Evolutionary conservation across 306 rosid species (phyloP).

Genomic region (Cyamopsis tetragonoloba): DNA sequence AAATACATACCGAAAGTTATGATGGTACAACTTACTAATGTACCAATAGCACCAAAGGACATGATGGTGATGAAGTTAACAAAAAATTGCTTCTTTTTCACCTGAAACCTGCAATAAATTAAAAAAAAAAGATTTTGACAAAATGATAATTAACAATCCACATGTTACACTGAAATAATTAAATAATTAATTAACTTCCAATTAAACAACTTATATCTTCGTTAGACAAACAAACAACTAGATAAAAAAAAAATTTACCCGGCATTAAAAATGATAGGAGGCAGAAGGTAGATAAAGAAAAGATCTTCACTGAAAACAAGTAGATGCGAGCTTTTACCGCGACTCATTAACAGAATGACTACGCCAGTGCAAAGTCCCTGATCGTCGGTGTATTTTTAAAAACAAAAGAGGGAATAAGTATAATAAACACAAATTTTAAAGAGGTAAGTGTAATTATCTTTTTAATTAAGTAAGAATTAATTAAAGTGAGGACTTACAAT

Average conservation of each 20-base stretch:
- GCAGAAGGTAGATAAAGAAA: conserved; percentile 92
- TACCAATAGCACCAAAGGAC: conserved; percentile 90
- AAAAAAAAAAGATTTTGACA: conserved; percentile 13
- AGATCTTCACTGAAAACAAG: conserved; percentile 92
- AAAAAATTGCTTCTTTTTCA: conserved; percentile 97
- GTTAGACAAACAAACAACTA: conserved; percentile 4
- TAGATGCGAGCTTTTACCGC: conserved; percentile 87
- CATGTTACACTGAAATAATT: no score
- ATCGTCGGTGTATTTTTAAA: no score
- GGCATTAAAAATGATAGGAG: conserved; percentile 95
- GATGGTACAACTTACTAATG: conserved; percentile 69
- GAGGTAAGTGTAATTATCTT: no score
- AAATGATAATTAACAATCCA: not conserved
- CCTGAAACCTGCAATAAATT: conserved; percentile 80
- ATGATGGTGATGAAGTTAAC: conserved; percentile 75
- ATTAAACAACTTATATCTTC: no score
- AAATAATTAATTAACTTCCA: no score
- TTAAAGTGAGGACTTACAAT: conserved; percentile 55
- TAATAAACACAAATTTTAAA: no score
- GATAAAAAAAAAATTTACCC: conserved; percentile 66
- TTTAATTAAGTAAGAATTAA: no score
- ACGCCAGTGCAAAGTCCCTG: conserved; percentile 86
- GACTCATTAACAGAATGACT: conserved; percentile 65
- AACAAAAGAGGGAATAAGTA: no score
- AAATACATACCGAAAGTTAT: conserved; percentile 67